These are phyloP conservation scores for Dysphania ambrosioides DNA, from an alignment of 148 eudicot genomes.

Conservation along the genomic window DNA sequence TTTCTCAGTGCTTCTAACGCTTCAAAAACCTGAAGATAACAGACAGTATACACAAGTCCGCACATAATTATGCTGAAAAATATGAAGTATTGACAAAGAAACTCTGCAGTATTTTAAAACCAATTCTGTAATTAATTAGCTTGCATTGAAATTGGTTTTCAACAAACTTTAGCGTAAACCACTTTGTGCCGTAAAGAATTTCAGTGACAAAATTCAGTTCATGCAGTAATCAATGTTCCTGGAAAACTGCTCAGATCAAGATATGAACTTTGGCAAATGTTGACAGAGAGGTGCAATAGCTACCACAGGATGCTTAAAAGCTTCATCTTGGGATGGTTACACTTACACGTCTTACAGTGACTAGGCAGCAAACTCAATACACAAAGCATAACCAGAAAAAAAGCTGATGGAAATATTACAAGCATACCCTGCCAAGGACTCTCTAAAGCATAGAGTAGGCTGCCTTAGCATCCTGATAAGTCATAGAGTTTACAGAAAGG, in stretches of 20 bases:
- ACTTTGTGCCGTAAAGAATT: background rate
- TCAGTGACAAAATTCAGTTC: background rate
- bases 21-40: constrained; percentile 54
- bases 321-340: background rate
- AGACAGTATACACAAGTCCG: background rate
- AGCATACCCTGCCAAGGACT: background rate
- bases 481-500: background rate
- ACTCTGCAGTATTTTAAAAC: background rate
- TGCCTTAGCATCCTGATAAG: background rate
- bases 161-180: background rate
- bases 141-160: background rate
- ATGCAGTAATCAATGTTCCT: background rate
- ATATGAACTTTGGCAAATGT: background rate
- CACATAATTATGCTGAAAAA: background rate
- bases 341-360: background rate
- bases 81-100: background rate
- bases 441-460: background rate
- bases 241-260: background rate
- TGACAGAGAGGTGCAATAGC: background rate
- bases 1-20: constrained; percentile 60
- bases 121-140: background rate
- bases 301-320: background rate
- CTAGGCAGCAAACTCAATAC: background rate
- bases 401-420: background rate
- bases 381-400: background rate